A percentile compares a stretch with the other conserved stretches of the same genome.
Evolutionary conservation across 371 early-diverging fungal genomes (phyloP).

Genomic region (Mortierella sp.): DNA sequence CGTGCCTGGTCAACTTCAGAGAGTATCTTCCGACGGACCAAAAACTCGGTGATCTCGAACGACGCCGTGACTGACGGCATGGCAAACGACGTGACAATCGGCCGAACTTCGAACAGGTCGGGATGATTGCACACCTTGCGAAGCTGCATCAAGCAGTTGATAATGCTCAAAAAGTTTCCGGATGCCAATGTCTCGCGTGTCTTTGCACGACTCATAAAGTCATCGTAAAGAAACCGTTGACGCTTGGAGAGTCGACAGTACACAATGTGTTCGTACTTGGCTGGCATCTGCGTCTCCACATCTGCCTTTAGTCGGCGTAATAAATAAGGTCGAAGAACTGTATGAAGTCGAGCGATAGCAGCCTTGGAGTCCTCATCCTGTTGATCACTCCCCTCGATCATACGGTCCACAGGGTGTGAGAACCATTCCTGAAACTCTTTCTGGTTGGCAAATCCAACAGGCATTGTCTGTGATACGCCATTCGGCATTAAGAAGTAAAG

Average conservation of each 20-base stretch:
- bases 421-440: slow-evolving; percentile 94
- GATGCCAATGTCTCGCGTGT: slow-evolving; percentile 80
- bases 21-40: slow-evolving; percentile 60
- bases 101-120: slow-evolving; percentile 92
- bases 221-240: slow-evolving; percentile 89
- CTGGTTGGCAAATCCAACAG: slow-evolving; percentile 82
- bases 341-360: slow-evolving; percentile 77
- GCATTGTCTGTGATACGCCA: slow-evolving; percentile 66
- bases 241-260: slow-evolving; percentile 81
- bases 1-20: slow-evolving; percentile 37
- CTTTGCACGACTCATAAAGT: slow-evolving; percentile 86
- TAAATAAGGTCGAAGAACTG: slow-evolving; percentile 88
- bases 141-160: slow-evolving; percentile 95
- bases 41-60: slow-evolving; percentile 58
- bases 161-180: slow-evolving; percentile 84
- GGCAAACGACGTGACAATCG: slow-evolving; percentile 82
- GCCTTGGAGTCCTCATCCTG: slow-evolving; percentile 68
- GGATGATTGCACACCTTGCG: slow-evolving; percentile 98
- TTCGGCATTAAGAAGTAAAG: slow-evolving; percentile 94
- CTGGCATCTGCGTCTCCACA: slow-evolving; percentile 89
- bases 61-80: slow-evolving; percentile 64
- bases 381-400: slow-evolving; percentile 73
- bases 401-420: slow-evolving; percentile 82
- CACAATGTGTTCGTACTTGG: slow-evolving; percentile 84
- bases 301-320: slow-evolving; percentile 86